Base-by-base conservation (phyloP, 2,329 filamentous ascomycete species). In the Aspergillus clavatus region DNA sequence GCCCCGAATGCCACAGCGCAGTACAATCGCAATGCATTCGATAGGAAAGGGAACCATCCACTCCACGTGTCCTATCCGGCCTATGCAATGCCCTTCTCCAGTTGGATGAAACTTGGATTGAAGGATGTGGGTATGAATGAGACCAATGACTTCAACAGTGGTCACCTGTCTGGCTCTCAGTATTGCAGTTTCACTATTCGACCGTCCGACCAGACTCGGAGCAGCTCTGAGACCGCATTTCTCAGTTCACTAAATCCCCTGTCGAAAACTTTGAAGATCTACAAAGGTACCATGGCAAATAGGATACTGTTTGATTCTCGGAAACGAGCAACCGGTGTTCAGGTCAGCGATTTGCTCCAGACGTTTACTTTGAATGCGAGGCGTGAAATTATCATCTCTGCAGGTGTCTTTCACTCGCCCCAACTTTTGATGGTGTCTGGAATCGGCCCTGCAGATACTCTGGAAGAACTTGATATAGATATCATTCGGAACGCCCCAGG, bases 381-480 rank as follows among this genome's bases (percentile, higher is more conserved):
- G 19, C 65, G 65, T 24, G 79, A 81, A 52, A 66, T 72, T 2
- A 71, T 73, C 31, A 45, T 82, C 2, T 70, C 76, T 0, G 75
- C 72, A 1, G 79, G 79, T 5, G 66, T 70, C 2, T 77, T 76
- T 56, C 77, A 79, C 54, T 72, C 75, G 0, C 78, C 78, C 0
- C 75, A 80, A 48, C 60, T 79, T 5, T 65, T 80, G 5, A 75
- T 77, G 65, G 67, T 77, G 3, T 76, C 72, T 33, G 76, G 77
- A 1, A 60, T 73, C 45, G 76, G 76, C 0, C 74, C 74, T 1
- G 43, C 42, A 0, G 45, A 49, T 12, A 47, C 45, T 4, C 54
- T 66, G 4, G 27, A 49, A 14, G 46, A 58, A 11, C 51, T 59
- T 24, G 48, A 42, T 2, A 66, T 67, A 37, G 43, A 57, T 5